Evolutionary conservation across 225 moss, liverwort and hornwort species (phyloP).

Genomic region (Thuidium tamariscinum): DNA sequence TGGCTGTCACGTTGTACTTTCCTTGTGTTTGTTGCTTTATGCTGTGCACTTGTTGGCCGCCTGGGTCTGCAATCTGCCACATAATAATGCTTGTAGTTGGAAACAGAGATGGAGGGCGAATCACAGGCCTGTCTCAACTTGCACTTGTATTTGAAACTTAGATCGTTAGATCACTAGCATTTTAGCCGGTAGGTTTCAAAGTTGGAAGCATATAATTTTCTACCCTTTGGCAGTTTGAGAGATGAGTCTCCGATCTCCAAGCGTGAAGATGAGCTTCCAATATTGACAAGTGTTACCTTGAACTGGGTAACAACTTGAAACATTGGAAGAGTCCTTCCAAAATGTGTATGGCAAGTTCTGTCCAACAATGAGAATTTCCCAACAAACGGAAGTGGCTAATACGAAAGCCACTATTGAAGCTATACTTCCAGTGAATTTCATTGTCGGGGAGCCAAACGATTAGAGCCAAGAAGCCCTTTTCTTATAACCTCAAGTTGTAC

Average conservation of each 20-base stretch:
- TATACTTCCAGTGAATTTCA: background rate
- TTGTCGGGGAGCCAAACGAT: background rate
- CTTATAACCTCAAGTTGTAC: background rate
- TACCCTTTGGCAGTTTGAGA: background rate
- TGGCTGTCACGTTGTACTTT: slow-evolving; percentile 23
- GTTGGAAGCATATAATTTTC: background rate
- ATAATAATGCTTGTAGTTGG: background rate
- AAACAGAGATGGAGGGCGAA: background rate
- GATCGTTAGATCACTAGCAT: background rate
- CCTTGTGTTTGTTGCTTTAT: slow-evolving; percentile 11
- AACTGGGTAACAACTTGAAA: background rate
- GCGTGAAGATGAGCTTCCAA: background rate
- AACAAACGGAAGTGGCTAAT: background rate
- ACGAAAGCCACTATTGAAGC: background rate
- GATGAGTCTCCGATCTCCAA: background rate
- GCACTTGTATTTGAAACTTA: background rate
- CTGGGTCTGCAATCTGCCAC: slow-evolving; percentile 17
- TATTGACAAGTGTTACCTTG: background rate
- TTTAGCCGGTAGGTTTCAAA: background rate
- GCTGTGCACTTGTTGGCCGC: slow-evolving; percentile 8
- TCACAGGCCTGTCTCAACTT: background rate
- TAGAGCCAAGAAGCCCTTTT: background rate
- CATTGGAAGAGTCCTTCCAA: background rate
- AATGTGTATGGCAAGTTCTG: background rate
- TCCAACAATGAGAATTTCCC: background rate